Evolutionary conservation across 1,139 yeast species (phyloP), one percentile per base, ranked within the genome.

Genomic region (Kodamaea alishanica): DNA sequence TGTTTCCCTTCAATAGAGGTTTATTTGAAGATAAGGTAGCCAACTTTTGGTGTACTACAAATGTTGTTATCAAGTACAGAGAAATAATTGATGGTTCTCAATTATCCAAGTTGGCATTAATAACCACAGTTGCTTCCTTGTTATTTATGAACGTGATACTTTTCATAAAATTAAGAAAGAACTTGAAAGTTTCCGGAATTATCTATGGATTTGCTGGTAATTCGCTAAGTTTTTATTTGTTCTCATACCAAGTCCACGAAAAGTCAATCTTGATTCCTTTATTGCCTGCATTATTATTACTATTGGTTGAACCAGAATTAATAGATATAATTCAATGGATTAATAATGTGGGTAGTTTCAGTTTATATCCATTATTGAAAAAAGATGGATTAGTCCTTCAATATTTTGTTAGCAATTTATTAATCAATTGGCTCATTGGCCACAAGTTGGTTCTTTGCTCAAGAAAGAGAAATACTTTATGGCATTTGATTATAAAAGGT

Each of bases 11-110:
- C 54, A 78, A 79, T 34, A 74, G 98, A 55, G 98, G 98, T 0
- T 72, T 94, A n/a, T 92, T 94, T 71, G 98, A 92, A 60, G 98
- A 92, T 58, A 92, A 92, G 60, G 98, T 94, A 9, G 97, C 96
- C 35, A 92, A 90, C 56, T 83, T 92, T 52, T 92, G 99, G 99
- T 90, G 98, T 60, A 83, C 95, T 7, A 68, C 89, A 2, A 92
- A 92, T 59, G 70, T 85, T 0, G 49, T 88, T 8, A 59, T 90
- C 55, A 92, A 92, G 57, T 83, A 88, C 53, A 80, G 77, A 47
- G 55, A 63, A 3, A 43, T 73, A 0, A 82, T 85, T 49, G 61
- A 78, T 2, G 67, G 71, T n/a, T 62, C 68, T 3, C 76, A 84
- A 52, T 67, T 92, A 30, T 84, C 87, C 39, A 58, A 68, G 33